Base-by-base conservation (phyloP, 2,329 filamentous ascomycete species). In the Colletotrichum spinosum region DNA sequence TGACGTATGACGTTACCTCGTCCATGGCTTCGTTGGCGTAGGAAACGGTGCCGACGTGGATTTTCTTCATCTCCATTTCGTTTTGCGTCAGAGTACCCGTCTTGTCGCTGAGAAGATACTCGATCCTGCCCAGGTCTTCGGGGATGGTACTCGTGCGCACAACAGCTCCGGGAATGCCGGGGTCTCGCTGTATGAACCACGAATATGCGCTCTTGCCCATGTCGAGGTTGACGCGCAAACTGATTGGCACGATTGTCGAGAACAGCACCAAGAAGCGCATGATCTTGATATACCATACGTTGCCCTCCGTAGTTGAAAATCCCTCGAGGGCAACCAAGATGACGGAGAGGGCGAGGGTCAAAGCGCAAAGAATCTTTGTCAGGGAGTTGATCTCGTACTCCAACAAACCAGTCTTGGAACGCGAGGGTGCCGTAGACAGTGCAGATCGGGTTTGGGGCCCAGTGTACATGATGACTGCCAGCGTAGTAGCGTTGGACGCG, bases 11-110 rank as follows among this genome's bases (percentile, higher is more conserved):
- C 11, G 88, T 83, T 11, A 99, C 96, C 80, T 99, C 97, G 71
- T 98, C 96, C 96, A 99, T 99, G 9, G 96, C 95, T 75, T 99
- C 96, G 71, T 97, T 97, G 39, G 95, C 96, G 73, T 99, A 99
- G 1, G 95, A 98, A 1, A 98, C 96, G 9, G 96, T 99, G 9
- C 97, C 96, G 57, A 99, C 93, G 73, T 99, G 97, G 6, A 99
- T 95, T 79, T 99, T 99, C 76, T 97, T 97, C 86, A 99, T 91
- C 74, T 97, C 95, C 94, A 97, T 97, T 73, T 97, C 93, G 73
- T 99, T 99, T 71, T 98, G 94, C 0, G 96, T 99, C 65, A 99
- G 79, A 2, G 96, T 99, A n/a, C 96, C 96, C 1, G 96, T 99
- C 79, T 99, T 99, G 78, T 99, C 96, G 68, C 93, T 97, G 37